Conservation (phyloP, 352 stramenopile species). For the Globisporangium radiosum region DNA sequence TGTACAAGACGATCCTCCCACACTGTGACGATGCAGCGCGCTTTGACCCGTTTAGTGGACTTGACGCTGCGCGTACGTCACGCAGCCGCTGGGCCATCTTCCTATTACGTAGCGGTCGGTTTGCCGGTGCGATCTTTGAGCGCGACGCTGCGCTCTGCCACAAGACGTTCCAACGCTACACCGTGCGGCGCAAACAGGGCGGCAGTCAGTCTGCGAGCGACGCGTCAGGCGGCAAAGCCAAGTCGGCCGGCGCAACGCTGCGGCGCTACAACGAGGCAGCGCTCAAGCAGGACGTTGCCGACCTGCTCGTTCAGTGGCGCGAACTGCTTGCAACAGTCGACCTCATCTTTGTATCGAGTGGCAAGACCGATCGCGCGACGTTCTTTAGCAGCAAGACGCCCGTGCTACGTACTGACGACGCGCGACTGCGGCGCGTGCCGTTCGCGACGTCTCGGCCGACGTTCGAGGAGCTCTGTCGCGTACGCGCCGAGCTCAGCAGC, state of each 20-base stretch:
- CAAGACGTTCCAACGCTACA: slow-evolving; percentile 92
- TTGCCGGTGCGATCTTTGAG: slow-evolving; percentile 88
- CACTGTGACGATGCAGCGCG: slow-evolving; percentile 27
- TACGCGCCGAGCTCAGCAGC: slow-evolving; percentile 62
- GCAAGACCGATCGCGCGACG: slow-evolving; percentile 61
- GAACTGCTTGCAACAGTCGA: slow-evolving; percentile 35
- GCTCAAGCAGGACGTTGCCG: slow-evolving; percentile 86
- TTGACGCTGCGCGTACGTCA: slow-evolving; percentile 42
- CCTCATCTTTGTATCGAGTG: slow-evolving; percentile 69
- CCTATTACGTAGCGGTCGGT: slow-evolving; percentile 88
- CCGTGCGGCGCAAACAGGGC: slow-evolving; percentile 90
- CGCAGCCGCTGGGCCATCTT: slow-evolving; percentile 83
- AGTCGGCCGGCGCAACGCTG: slow-evolving; percentile 90
- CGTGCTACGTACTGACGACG: slow-evolving; percentile 49
- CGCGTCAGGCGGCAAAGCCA: slow-evolving; percentile 72
- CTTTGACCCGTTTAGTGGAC: slow-evolving; percentile 53
- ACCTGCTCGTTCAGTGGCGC: slow-evolving; percentile 82
- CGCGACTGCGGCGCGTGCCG: slow-evolving; percentile 67
- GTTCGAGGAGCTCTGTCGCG: slow-evolving; percentile 79
- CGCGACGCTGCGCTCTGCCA: slow-evolving; percentile 87
- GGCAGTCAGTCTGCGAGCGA: slow-evolving; percentile 89
- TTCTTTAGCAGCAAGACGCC: slow-evolving; percentile 78
- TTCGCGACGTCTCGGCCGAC: slow-evolving; percentile 84
- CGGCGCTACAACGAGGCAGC: slow-evolving; percentile 88
- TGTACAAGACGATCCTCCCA: slow-evolving; percentile 63